Percentiles rank a stretch among this genome's conserved stretches.
These are phyloP conservation scores for Mucor lusitanicus DNA, from an alignment of 371 early-diverging fungal species.

Conservation along the genomic window DNA sequence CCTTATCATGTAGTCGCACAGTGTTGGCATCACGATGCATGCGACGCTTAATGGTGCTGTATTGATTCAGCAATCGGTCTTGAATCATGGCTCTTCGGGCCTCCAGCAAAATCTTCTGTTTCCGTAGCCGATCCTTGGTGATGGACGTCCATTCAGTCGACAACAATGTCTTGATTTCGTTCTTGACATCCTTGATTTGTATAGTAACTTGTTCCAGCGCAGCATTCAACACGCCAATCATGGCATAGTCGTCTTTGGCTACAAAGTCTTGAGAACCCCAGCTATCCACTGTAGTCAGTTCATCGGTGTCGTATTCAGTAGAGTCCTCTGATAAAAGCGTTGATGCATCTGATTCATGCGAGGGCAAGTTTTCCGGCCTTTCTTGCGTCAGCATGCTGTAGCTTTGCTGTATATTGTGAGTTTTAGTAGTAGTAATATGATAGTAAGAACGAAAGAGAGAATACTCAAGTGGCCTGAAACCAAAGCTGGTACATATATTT, in stretches of 20 bases:
- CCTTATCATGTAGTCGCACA: constrained; percentile 63
- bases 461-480: background rate
- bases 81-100: constrained; percentile 33
- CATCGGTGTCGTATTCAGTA: background rate
- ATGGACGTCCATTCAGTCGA: constrained; percentile 43
- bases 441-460: background rate
- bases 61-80: constrained; percentile 27
- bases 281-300: constrained; percentile 16
- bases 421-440: no score
- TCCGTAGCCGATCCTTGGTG: constrained; percentile 31
- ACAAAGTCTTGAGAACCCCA: constrained; percentile 17
- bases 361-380: background rate
- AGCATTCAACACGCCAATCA: constrained; percentile 36
- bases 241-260: constrained; percentile 31
- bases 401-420: background rate
- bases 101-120: constrained; percentile 40
- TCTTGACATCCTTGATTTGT: constrained; percentile 42
- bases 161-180: constrained; percentile 32
- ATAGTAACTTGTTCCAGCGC: constrained; percentile 47
- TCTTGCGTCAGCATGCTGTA: background rate
- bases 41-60: constrained; percentile 33
- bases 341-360: background rate
- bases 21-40: constrained; percentile 55
- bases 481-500: background rate
- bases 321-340: background rate